Base-by-base conservation (phyloP, 306 rosid species). In the Lotus japonicus region DNA sequence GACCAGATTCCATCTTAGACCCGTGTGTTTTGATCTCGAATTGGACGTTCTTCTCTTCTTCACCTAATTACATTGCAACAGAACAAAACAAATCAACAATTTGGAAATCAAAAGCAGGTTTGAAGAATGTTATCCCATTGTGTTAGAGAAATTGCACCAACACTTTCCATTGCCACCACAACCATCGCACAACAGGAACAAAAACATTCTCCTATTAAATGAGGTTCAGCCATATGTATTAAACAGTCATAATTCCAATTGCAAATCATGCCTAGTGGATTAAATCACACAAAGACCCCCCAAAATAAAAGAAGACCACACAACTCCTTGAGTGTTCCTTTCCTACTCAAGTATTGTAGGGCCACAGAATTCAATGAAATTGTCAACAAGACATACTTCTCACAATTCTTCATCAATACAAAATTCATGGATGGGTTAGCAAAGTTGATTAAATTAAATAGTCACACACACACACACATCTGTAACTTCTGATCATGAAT, bases 1-100 rank as follows among this genome's bases (percentile, higher is more conserved):
- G 89, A 76, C 85, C 89, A 19, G 81, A 72, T 41, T 90, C 98
- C 67, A 39, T 45, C 77, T 80, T 77, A 54, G 80, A 71, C 12
- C 87, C 97, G 16, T 85, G 87, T 1, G 95, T 88, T 80, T 84
- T 94, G 68, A 94, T 90, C 84, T 94, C 98, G 61, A 94, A 94
- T 74, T 94, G 86, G 39, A 94, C 85, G 48, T 90, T 85, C 81
- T 86, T 83, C 85, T 94, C 97, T 84, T 94, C 98, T 71, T 88
- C 81, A 28, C 98, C 98, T 92, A 26, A 68, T 77, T 73, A 77
- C 58, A 68, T 65, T 68, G 67, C 11, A 64, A 60, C 70, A 68
- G 19, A 60, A 77, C 54, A 69, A 76, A 60, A 77, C 54, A 69
- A 76, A 68, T 48, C 71, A 71, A 49, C 36, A 46, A 45, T 11